A percentile compares a stretch with the other conserved stretches of the same genome.
Evolutionary conservation across 768 basidiomycete genomes (phyloP).

Genomic region (Gyrodon lividus): DNA sequence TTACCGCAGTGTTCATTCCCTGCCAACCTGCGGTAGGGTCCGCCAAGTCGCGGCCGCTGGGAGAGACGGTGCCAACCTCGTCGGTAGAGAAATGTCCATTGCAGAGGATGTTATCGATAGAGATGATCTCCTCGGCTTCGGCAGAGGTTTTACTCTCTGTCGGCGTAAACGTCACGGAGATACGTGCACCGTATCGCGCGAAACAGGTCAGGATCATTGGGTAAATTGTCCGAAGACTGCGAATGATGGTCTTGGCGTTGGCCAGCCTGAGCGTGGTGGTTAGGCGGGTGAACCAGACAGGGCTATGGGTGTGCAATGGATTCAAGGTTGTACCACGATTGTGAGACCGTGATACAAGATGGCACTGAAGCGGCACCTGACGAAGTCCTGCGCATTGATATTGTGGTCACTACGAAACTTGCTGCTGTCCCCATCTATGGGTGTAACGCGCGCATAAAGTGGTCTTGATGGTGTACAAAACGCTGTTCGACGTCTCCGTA

Average conservation of each 20-base stretch:
- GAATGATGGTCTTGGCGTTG: conserved; percentile 51
- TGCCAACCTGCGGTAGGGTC: conserved; percentile 31
- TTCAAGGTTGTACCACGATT: conserved; percentile 54
- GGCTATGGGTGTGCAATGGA: conserved; percentile 74
- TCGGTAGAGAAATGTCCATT: no score
- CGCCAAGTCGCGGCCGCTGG: conserved; percentile 49
- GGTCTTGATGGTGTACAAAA: conserved; percentile 55
- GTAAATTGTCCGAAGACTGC: conserved; percentile 44
- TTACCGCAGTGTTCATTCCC: no score
- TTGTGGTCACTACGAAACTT: conserved; percentile 36
- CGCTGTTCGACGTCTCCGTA: conserved; percentile 59
- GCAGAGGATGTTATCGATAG: no score
- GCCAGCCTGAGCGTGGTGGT: conserved; percentile 34
- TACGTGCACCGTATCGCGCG: conserved; percentile 67
- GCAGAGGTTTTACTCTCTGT: conserved; percentile 59
- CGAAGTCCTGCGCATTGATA: conserved; percentile 50
- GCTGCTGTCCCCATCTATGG: conserved; percentile 52
- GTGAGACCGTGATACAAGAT: conserved; percentile 44
- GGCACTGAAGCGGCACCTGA: conserved; percentile 46
- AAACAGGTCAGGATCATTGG: conserved; percentile 52
- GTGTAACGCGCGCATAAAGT: conserved; percentile 59
- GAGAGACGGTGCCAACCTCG: conserved; percentile 66
- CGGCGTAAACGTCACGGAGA: conserved; percentile 74
- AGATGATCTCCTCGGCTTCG: conserved; percentile 38
- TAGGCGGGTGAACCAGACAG: no score